Percentiles rank a stretch among this genome's conserved stretches.
Evolutionary conservation across 306 rosid species (phyloP).

Genomic region (Rubus parviflorus): DNA sequence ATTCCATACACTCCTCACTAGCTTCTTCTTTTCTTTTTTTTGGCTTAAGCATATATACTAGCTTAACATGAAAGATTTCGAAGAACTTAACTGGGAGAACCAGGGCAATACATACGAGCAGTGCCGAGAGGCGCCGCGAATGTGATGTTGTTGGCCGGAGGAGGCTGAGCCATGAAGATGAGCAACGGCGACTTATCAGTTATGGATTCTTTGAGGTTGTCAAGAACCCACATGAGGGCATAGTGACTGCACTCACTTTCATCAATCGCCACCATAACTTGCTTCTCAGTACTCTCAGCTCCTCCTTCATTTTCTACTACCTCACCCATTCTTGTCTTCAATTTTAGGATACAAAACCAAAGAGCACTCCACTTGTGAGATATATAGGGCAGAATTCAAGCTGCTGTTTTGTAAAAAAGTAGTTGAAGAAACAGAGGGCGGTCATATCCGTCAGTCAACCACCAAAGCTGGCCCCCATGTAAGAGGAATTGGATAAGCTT

Average conservation of each 20-base stretch:
- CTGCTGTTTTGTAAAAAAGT: slow-evolving; percentile 7
- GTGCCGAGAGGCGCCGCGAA: slow-evolving; percentile 42
- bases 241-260: slow-evolving; percentile 48
- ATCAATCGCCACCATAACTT: slow-evolving; percentile 56
- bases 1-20: neutral
- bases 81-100: slow-evolving; percentile 43
- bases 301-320: neutral
- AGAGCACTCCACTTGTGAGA: neutral
- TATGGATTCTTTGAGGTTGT: slow-evolving; percentile 45
- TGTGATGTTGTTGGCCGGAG: slow-evolving; percentile 22
- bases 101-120: slow-evolving; percentile 39
- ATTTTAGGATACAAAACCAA: neutral
- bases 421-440: slow-evolving; percentile 14
- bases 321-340: slow-evolving; percentile 20
- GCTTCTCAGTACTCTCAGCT: slow-evolving; percentile 25
- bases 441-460: slow-evolving; percentile 37
- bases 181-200: slow-evolving; percentile 20
- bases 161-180: slow-evolving; percentile 50
- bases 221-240: slow-evolving; percentile 50
- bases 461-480: neutral
- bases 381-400: neutral
- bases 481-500: neutral
- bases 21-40: too few relatives aligned
- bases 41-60: neutral
- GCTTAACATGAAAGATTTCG: neutral